Base-by-base conservation (phyloP, 345 rosid species). In the Eucalyptus erythrocorys region DNA sequence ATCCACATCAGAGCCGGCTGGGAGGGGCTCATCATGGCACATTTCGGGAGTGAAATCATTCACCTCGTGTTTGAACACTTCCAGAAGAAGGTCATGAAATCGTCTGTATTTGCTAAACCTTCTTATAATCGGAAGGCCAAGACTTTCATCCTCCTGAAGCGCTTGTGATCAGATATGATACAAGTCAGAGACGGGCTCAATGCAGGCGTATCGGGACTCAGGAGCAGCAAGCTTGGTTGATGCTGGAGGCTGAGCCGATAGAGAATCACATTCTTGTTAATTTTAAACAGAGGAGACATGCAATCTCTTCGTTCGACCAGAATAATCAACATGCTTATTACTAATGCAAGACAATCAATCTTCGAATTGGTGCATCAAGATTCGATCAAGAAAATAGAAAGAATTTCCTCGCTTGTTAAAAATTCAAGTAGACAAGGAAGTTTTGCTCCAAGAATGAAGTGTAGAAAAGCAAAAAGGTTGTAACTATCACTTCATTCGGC, bases 51-150 rank as follows among this genome's bases (percentile, higher is more conserved):
- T 15, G 40, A 76, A 1, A 40, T 37, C 8, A 30, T 76, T 6
- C 3, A 2, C 3, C 30, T 2, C 30, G 1, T 40, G 47, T 76
- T 76, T 0, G 1, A 40, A 40, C 15, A 40, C 30, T 76, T 6
- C 30, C 8, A 5, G 8, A 21, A 76, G 84, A 76, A 76, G 84
- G 84, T 22, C 27, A 76, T 37, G 42, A 30, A 76, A 76, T 76
- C 47, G 84, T 10, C 84, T 42, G 2, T 21, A 10, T 40, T 76
- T 12, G 30, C 84, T 51, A 19, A 51, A 51, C 10, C 57, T 76
- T 76, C 15, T 21, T 21, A 19, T 37, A 76, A 11, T 76, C 15
- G 8, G 47, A 76, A 40, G 47, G 84, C 84, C 9, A 30, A 40
- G 47, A 76, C 84, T 40, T 40, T 76, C 84, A 76, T 76, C 47